Evolutionary conservation across 2,329 filamentous ascomycete genomes (phyloP).

Genomic region (Periconia sp.): DNA sequence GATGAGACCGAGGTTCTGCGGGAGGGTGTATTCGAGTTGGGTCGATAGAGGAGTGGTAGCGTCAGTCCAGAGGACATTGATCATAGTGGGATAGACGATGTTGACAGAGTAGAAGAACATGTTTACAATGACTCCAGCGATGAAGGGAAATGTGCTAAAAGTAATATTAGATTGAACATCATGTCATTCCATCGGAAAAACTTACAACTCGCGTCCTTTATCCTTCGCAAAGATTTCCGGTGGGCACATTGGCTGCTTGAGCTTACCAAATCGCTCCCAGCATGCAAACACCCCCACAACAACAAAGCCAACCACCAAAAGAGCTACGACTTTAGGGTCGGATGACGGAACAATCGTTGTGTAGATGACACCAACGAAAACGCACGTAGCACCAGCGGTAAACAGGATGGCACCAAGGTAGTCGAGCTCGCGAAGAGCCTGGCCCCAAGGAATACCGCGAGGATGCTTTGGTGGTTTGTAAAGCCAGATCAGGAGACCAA

Average conservation of each 20-base stretch:
- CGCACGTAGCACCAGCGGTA: conserved; percentile 18
- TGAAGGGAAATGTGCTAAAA: too few relatives aligned
- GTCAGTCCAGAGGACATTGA: conserved; percentile 50
- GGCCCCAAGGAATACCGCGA: too few relatives aligned
- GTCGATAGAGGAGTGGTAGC: conserved; percentile 40
- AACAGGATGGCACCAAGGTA: too few relatives aligned
- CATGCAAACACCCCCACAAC: conserved; percentile 29
- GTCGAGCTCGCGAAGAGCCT: too few relatives aligned
- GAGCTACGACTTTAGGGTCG: conserved; percentile 28
- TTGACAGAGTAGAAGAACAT: conserved; percentile 59
- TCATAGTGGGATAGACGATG: conserved; percentile 56
- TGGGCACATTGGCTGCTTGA: conserved; percentile 47
- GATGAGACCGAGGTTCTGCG: conserved; percentile 51
- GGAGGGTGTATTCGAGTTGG: conserved; percentile 46
- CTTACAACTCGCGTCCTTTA: conserved; percentile 8
- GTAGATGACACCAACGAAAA: conserved; percentile 37
- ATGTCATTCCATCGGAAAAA: too few relatives aligned
- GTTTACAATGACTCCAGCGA: conserved; percentile 53
- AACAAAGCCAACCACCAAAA: conserved; percentile 32
- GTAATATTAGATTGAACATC: too few relatives aligned
- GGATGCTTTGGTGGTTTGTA: too few relatives aligned
- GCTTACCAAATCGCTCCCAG: conserved; percentile 31
- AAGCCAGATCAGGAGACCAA: too few relatives aligned
- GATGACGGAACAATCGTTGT: conserved; percentile 21
- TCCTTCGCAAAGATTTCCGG: conserved; percentile 42